These are phyloP conservation scores for Verticillium zaregamsianum DNA, from an alignment of 2,329 filamentous ascomycete species.

Conservation along the genomic window DNA sequence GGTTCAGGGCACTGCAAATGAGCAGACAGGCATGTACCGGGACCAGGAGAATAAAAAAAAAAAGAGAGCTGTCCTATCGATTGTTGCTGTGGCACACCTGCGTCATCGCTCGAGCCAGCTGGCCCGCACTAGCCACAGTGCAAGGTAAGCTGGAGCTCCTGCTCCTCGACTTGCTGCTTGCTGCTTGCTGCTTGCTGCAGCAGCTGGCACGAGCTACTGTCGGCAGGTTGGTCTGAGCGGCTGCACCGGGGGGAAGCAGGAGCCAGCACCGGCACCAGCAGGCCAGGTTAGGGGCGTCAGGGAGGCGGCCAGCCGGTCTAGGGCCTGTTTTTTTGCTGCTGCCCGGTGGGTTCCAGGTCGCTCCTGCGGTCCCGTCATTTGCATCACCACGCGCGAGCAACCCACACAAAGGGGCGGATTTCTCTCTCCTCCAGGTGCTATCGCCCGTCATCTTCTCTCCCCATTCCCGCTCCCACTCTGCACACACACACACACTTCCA, in stretches of 20 bases:
- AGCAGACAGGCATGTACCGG: background rate
- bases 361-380: conserved; percentile 2
- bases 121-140: conserved; percentile 14
- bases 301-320: background rate
- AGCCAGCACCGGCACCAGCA: background rate
- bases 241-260: background rate
- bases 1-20: background rate
- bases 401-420: background rate
- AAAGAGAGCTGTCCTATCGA: background rate
- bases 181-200: background rate
- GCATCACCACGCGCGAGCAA: conserved; percentile 1
- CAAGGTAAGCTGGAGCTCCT: background rate
- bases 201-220: background rate
- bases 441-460: background rate
- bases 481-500: background rate
- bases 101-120: conserved; percentile 13
- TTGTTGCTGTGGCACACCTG: conserved; percentile 15
- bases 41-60: background rate
- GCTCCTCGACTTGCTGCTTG: background rate
- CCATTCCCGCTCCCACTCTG: background rate
- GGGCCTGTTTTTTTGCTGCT: background rate
- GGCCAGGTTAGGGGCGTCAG: background rate
- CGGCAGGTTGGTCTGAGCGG: background rate
- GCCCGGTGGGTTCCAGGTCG: background rate
- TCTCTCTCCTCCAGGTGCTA: background rate